Evolutionary conservation across 2,329 filamentous ascomycete species (phyloP).

Genomic region (Akanthomyces uredinophilus): DNA sequence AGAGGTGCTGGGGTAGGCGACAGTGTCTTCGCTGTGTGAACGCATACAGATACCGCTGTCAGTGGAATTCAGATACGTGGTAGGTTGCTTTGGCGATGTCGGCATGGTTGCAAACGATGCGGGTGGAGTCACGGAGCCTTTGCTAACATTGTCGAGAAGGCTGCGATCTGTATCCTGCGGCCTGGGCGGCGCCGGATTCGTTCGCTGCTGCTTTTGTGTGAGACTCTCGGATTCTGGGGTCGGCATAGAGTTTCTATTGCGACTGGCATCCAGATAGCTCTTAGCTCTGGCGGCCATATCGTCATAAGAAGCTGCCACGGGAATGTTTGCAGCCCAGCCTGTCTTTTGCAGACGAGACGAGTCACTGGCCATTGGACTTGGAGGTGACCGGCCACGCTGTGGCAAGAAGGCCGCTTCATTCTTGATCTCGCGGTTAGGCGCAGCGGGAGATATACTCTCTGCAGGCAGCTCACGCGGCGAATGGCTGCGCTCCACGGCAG

Average conservation of each 20-base stretch:
- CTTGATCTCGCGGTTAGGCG: not conserved
- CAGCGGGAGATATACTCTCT: not conserved
- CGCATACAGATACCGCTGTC: slow-evolving; percentile 3
- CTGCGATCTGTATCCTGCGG: not conserved
- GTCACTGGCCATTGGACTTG: slow-evolving; percentile 15
- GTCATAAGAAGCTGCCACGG: not conserved
- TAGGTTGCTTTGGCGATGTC: not conserved
- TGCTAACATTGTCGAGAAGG: not conserved
- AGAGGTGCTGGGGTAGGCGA: not conserved
- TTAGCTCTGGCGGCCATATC: not conserved
- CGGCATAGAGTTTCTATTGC: slow-evolving; percentile 7
- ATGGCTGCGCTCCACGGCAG: not conserved
- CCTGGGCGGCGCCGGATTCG: not conserved
- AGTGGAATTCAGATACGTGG: not conserved
- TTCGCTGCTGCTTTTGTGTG: not conserved
- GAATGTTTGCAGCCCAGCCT: not conserved
- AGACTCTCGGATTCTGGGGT: slow-evolving; percentile 3
- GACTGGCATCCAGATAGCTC: slow-evolving; percentile 1
- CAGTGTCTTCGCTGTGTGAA: slow-evolving; percentile 5
- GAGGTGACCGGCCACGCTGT: slow-evolving; percentile 16
- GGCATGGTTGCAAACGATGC: not conserved
- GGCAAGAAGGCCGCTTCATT: slow-evolving; percentile 13
- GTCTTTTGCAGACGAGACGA: slow-evolving; percentile 6
- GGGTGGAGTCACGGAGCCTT: not conserved
- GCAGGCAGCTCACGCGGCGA: slow-evolving; percentile 3